Conservation (phyloP, 768 basidiomycete genomes). For the Sutorius australiensis region DNA sequence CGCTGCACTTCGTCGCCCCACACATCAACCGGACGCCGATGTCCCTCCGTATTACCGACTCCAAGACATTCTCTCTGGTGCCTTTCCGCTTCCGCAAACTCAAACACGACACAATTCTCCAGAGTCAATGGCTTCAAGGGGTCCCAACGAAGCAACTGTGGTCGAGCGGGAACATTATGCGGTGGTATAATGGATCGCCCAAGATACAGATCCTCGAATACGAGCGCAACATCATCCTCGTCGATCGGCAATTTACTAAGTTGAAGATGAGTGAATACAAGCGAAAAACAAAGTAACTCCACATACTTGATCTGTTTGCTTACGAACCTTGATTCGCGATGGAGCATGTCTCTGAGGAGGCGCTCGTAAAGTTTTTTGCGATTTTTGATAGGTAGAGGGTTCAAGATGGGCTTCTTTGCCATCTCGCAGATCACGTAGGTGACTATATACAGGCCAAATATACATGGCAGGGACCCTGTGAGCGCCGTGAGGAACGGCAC, state of each 20-base stretch:
- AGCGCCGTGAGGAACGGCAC: neutral
- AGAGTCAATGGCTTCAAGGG: slow-evolving; percentile 53
- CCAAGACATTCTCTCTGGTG: slow-evolving; percentile 50
- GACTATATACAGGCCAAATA: slow-evolving; percentile 88
- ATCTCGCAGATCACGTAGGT: slow-evolving; percentile 86
- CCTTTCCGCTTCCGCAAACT: slow-evolving; percentile 65
- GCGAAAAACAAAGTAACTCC: neutral
- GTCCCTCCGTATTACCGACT: slow-evolving; percentile 3
- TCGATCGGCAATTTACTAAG: slow-evolving; percentile 70
- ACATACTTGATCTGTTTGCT: slow-evolving; percentile 58
- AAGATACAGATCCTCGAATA: slow-evolving; percentile 86
- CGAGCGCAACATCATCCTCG: slow-evolving; percentile 75
- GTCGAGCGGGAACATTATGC: slow-evolving; percentile 64
- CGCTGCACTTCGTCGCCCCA: slow-evolving; percentile 67
- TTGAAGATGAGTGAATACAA: neutral
- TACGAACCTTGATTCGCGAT: slow-evolving; percentile 66
- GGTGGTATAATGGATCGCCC: slow-evolving; percentile 80
- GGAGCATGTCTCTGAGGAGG: slow-evolving; percentile 70
- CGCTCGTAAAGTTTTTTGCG: slow-evolving; percentile 81
- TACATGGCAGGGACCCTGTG: slow-evolving; percentile 65
- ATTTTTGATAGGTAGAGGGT: slow-evolving; percentile 83
- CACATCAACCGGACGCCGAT: slow-evolving; percentile 45
- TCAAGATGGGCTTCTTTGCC: slow-evolving; percentile 76
- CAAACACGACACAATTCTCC: slow-evolving; percentile 88
- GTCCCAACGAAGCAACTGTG: slow-evolving; percentile 83